phyloP scores from a whole-genome alignment of 2,329 filamentous ascomycete genomes.

The Aspergillus awamori region DNA sequence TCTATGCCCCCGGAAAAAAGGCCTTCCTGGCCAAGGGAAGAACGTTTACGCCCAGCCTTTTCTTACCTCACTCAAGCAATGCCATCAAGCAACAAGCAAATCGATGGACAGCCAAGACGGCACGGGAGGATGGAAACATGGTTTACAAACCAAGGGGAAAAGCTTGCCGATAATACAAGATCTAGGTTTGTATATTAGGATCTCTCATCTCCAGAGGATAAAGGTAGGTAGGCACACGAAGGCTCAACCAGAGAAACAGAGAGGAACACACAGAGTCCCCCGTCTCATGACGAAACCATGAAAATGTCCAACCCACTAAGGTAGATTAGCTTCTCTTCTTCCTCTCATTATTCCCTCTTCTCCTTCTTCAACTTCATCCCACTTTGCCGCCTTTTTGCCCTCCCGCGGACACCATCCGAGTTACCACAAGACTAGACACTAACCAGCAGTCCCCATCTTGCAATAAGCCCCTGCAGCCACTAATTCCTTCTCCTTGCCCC shows the following conservation, averaged over 20 bases:
- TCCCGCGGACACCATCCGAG: not conserved
- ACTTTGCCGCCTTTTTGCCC: not conserved
- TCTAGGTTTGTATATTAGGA: not conserved
- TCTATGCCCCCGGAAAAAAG: not conserved
- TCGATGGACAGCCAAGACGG: too few relatives aligned
- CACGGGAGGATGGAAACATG: too few relatives aligned
- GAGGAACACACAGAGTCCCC: not conserved
- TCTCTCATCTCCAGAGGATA: not conserved
- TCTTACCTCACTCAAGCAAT: too few relatives aligned
- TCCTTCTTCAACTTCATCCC: not conserved
- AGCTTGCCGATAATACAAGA: too few relatives aligned
- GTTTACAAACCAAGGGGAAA: too few relatives aligned
- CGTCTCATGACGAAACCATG: not conserved
- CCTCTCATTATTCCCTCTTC: not conserved
- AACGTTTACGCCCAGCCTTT: not conserved
- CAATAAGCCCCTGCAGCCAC: slow-evolving; percentile 1
- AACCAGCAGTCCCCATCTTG: slow-evolving; percentile 18
- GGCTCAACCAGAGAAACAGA: too few relatives aligned
- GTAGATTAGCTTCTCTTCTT: not conserved
- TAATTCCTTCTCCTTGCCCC: not conserved
- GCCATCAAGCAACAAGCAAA: too few relatives aligned
- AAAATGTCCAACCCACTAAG: not conserved
- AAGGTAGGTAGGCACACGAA: too few relatives aligned
- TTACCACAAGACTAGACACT: slow-evolving; percentile 7
- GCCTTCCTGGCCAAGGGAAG: not conserved